These are phyloP conservation scores for Suaeda aralocaspica DNA, from an alignment of 148 eudicot genomes.

Conservation along the genomic window DNA sequence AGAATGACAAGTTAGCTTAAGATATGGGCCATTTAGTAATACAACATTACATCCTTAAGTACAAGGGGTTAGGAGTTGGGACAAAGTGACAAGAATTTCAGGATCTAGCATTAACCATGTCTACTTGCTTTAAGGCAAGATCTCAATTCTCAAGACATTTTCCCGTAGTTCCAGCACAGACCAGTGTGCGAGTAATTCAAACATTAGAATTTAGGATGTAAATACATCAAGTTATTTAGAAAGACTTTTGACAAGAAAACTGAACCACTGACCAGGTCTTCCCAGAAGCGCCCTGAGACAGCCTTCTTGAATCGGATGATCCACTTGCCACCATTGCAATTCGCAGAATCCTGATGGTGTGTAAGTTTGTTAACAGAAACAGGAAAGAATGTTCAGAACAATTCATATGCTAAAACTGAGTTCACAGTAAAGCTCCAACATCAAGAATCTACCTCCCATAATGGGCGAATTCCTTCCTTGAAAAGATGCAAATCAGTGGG, in stretches of 20 bases:
- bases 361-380: conserved; percentile 6
- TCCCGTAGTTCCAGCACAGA: too few relatives aligned
- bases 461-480: conserved; percentile 94
- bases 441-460: conserved; percentile 78
- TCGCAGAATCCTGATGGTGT: conserved; percentile 73
- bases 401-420: neutral
- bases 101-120: neutral
- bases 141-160: too few relatives aligned
- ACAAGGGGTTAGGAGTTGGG: too few relatives aligned
- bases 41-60: neutral
- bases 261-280: conserved; percentile 67
- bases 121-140: neutral
- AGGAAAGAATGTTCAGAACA: neutral
- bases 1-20: neutral
- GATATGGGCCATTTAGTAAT: neutral
- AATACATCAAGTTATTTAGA: neutral
- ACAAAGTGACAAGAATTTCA: neutral
- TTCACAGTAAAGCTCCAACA: neutral
- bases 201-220: too few relatives aligned
- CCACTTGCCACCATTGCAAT: conserved; percentile 99
- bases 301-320: conserved; percentile 87
- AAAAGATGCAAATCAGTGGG: conserved; percentile 98
- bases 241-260: neutral
- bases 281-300: conserved; percentile 96
- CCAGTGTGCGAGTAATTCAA: too few relatives aligned